A percentile compares a stretch with the other conserved stretches of the same genome.
Conservation (phyloP, 75 land plant genomes). For the Pinus tabuliformis region DNA sequence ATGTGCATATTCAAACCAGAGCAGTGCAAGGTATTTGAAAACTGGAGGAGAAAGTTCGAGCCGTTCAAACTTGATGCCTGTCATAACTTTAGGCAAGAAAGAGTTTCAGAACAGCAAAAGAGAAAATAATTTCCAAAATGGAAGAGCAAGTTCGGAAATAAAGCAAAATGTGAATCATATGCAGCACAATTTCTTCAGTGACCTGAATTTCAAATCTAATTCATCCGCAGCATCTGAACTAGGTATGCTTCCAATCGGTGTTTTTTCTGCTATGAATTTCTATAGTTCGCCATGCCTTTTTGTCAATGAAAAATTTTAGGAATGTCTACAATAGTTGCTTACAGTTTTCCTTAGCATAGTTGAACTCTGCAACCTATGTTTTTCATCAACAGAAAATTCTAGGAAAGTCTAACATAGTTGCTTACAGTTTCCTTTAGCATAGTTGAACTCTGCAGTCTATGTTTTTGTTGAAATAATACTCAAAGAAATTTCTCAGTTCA, state of each 20-base stretch:
- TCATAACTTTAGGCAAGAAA: slow-evolving; percentile 4
- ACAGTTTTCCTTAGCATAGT: no score
- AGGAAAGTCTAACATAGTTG: no score
- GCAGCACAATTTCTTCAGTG: neutral
- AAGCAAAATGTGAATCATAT: neutral
- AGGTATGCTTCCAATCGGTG: neutral
- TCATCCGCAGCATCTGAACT: neutral
- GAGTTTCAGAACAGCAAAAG: neutral
- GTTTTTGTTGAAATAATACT: no score
- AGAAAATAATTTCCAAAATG: slow-evolving; percentile 3
- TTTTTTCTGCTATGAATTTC: no score
- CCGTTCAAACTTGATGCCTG: slow-evolving; percentile 1
- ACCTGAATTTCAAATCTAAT: slow-evolving; percentile 2
- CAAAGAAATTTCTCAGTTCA: no score
- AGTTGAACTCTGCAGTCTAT: no score
- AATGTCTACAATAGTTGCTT: no score
- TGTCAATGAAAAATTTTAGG: no score
- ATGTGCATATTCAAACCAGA: neutral
- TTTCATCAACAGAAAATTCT: no score
- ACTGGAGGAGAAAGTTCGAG: neutral
- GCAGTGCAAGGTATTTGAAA: slow-evolving; percentile 9
- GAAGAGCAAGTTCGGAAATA: neutral
- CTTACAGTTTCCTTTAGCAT: no score
- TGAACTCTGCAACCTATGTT: no score
- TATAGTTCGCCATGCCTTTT: no score